Percentiles rank a stretch among this genome's conserved stretches.
Evolutionary conservation across 164 flowering plant genomes (phyloP).

Genomic region (Warburgia ugandensis): DNA sequence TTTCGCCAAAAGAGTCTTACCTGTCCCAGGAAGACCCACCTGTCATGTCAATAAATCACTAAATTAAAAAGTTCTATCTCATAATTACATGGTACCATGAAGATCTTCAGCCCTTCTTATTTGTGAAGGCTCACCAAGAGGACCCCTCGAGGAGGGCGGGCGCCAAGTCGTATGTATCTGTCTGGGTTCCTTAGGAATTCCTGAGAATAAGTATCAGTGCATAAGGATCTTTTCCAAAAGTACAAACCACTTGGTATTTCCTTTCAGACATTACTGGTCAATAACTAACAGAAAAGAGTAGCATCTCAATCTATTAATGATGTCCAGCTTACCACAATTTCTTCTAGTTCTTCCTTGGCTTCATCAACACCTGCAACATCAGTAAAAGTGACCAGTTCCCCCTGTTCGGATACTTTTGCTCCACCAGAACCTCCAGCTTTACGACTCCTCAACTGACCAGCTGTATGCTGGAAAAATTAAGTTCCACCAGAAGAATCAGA

Average conservation of each 20-base stretch:
- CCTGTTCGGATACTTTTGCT: conserved; percentile 69
- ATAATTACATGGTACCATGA: not conserved
- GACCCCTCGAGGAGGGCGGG: conserved; percentile 98
- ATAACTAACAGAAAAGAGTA: not conserved
- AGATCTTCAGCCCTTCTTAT: not conserved
- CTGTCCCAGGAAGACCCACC: conserved; percentile 99
- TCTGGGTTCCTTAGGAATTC: conserved; percentile 96
- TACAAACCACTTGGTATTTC: not conserved
- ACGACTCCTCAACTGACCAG: conserved; percentile 89
- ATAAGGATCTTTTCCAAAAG: conserved; percentile 6
- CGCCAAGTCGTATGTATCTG: conserved; percentile 74
- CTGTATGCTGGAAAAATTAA: conserved; percentile 40
- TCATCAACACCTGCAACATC: conserved; percentile 99
- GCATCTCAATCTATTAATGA: not conserved
- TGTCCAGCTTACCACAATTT: conserved; percentile 74
- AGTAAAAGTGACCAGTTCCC: conserved; percentile 76
- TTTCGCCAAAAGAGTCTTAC: conserved; percentile 95
- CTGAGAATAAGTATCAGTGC: conserved; percentile 37
- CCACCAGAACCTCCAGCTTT: conserved; percentile 70
- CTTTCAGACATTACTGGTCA: too few relatives aligned
- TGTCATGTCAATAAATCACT: conserved; percentile 29
- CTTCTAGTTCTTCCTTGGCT: conserved; percentile 98
- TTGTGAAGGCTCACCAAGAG: conserved; percentile 70
- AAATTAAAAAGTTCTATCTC: conserved; percentile 4
- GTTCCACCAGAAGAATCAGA: conserved; percentile 8